These are phyloP conservation scores for Epichloe sibirici DNA, from an alignment of 2,329 filamentous ascomycete genomes.

Conservation along the genomic window DNA sequence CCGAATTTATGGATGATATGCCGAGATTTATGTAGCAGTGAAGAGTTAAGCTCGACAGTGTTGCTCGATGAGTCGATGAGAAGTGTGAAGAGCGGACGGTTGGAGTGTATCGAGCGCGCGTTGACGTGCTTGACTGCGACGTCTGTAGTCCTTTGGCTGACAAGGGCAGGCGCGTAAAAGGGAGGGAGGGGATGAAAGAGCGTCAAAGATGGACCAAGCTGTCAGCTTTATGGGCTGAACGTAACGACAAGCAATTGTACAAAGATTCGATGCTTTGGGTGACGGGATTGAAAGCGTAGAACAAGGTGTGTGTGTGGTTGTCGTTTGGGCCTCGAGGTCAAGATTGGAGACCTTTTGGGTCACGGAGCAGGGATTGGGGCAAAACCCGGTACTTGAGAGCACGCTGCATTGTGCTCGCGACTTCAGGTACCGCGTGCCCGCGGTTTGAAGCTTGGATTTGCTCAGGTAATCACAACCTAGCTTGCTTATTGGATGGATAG, in stretches of 20 bases:
- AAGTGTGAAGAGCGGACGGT: neutral
- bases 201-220: neutral
- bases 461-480: neutral
- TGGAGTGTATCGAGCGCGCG: neutral
- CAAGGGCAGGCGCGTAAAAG: slow-evolving; percentile 5
- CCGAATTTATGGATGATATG: slow-evolving; percentile 4
- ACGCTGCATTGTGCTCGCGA: slow-evolving; percentile 1
- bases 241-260: neutral
- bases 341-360: slow-evolving; percentile 14
- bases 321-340: slow-evolving; percentile 15
- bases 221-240: neutral
- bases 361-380: slow-evolving; percentile 10
- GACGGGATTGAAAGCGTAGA: neutral
- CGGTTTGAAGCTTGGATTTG: no score
- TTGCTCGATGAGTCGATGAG: neutral
- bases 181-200: slow-evolving; percentile 4
- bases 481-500: slow-evolving; percentile 3
- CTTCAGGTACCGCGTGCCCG: slow-evolving; percentile 12
- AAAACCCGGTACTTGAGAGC: slow-evolving; percentile 9
- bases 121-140: slow-evolving; percentile 4
- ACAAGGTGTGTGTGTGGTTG: slow-evolving; percentile 2
- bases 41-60: neutral
- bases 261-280: slow-evolving; percentile 4
- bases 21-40: neutral
- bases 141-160: slow-evolving; percentile 1